Evolutionary conservation across 352 stramenopile species (phyloP).

Genomic region (Blastocystis sp.): DNA sequence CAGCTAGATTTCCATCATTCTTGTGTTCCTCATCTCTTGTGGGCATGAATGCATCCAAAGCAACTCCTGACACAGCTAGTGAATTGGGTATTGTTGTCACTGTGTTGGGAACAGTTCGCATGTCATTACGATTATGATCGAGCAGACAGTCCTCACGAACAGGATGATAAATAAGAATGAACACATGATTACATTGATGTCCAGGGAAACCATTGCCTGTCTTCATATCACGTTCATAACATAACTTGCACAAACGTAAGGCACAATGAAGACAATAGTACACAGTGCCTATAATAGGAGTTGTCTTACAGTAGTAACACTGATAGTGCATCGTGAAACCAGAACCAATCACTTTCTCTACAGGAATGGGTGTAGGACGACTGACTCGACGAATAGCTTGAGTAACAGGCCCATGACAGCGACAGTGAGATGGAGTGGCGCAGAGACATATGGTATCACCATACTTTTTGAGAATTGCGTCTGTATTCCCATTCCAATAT

Average conservation of each 20-base stretch:
- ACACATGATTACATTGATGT: conserved; percentile 64
- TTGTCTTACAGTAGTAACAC: conserved; percentile 34
- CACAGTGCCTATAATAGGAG: conserved; percentile 27
- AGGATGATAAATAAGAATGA: conserved; percentile 28
- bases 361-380: no score
- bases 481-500: not conserved
- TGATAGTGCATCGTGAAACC: not conserved
- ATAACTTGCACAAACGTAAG: not conserved
- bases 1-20: conserved; percentile 9
- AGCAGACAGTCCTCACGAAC: not conserved
- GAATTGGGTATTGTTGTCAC: not conserved
- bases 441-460: conserved; percentile 21
- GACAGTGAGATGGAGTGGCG: not conserved
- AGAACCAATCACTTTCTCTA: not conserved
- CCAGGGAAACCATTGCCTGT: not conserved
- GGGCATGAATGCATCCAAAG: conserved; percentile 35
- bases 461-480: not conserved
- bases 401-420: not conserved
- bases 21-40: not conserved
- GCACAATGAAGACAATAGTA: conserved; percentile 50
- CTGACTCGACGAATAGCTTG: not conserved
- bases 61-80: not conserved
- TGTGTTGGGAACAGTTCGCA: conserved; percentile 15
- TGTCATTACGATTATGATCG: conserved; percentile 49
- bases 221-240: conserved; percentile 30